phyloP scores from a whole-genome alignment of 306 rosid genomes.

The Glycine latifolia region DNA sequence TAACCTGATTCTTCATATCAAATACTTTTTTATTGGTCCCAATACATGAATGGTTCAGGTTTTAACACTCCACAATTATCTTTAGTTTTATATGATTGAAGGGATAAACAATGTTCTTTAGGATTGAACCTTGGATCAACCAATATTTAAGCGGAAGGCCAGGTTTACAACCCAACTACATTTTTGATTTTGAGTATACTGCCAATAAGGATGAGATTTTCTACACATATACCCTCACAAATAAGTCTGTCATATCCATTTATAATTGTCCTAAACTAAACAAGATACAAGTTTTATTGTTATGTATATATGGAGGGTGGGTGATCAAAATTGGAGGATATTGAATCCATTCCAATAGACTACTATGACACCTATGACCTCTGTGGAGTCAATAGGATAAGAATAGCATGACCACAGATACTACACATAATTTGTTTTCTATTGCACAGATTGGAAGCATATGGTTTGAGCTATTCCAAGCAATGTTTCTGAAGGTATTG shows the following conservation, averaged over 20 bases:
- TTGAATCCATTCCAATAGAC: neutral
- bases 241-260: neutral
- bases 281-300: neutral
- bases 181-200: too few relatives aligned
- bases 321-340: conserved; percentile 12
- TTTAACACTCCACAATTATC: neutral
- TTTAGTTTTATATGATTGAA: neutral
- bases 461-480: too few relatives aligned
- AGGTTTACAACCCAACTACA: too few relatives aligned
- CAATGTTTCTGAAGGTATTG: too few relatives aligned
- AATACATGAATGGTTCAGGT: too few relatives aligned
- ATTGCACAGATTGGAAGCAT: too few relatives aligned
- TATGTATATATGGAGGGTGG: neutral
- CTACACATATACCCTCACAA: too few relatives aligned
- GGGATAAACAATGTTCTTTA: neutral
- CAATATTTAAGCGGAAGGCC: neutral
- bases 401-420: too few relatives aligned
- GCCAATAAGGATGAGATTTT: neutral
- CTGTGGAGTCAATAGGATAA: too few relatives aligned
- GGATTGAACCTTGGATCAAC: conserved; percentile 24
- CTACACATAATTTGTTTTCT: too few relatives aligned
- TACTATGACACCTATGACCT: conserved; percentile 26
- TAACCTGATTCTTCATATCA: too few relatives aligned
- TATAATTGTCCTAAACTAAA: neutral
- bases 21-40: too few relatives aligned